phyloP scores from a whole-genome alignment of 2,329 filamentous ascomycete genomes.

The Leptosphaerulina australis region DNA sequence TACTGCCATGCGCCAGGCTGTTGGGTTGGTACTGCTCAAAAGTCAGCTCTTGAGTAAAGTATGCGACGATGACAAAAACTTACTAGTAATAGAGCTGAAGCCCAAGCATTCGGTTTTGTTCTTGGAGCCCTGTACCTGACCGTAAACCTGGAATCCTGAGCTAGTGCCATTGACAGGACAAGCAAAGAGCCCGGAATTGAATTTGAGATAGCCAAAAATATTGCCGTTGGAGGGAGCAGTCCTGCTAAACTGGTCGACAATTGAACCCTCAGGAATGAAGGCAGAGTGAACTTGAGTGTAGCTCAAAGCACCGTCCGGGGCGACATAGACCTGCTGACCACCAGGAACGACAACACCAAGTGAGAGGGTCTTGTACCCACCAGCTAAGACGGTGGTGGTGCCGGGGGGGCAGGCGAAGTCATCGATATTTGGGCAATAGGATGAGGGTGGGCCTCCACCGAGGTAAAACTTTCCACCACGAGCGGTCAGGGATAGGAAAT shows the following conservation, averaged over 20 bases:
- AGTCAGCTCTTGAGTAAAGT: constrained; percentile 11
- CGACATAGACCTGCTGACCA: constrained; percentile 66
- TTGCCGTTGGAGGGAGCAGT: constrained; percentile 25
- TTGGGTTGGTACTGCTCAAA: constrained; percentile 26
- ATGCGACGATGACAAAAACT: constrained; percentile 19
- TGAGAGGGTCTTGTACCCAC: constrained; percentile 38
- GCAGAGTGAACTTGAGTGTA: constrained; percentile 64
- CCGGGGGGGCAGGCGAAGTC: constrained; percentile 54
- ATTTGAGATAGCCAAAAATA: constrained; percentile 37
- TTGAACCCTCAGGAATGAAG: constrained; percentile 58
- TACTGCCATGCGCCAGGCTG: constrained; percentile 47
- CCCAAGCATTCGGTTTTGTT: constrained; percentile 39
- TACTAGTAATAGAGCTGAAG: constrained; percentile 44
- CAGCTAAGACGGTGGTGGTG: constrained; percentile 55
- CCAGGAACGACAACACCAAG: constrained; percentile 64
- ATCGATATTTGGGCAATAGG: constrained; percentile 57
- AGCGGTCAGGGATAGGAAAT: constrained; percentile 56
- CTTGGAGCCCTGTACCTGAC: constrained; percentile 28
- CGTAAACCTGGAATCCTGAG: constrained; percentile 45
- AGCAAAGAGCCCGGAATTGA: constrained; percentile 41
- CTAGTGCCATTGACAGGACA: constrained; percentile 35
- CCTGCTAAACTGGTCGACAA: constrained; percentile 56
- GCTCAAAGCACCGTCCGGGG: constrained; percentile 59
- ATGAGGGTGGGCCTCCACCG: constrained; percentile 53
- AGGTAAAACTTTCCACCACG: constrained; percentile 58